Percentiles rank a stretch among this genome's conserved stretches.
phyloP scores from a whole-genome alignment of 768 basidiomycete species.

The Sarcodon sp. region DNA sequence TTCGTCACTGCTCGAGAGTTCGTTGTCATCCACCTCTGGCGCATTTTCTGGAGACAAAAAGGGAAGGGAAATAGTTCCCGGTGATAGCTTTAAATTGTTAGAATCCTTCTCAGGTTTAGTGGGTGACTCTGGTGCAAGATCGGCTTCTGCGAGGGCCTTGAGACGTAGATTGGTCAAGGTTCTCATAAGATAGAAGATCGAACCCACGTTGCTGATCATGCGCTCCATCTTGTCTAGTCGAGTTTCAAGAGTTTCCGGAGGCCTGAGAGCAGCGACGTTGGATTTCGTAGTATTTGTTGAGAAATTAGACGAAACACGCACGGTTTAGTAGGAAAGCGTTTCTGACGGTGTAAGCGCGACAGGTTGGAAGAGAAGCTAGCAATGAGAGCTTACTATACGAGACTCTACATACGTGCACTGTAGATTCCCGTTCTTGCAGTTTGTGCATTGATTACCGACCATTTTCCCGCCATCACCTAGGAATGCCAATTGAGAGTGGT shows the following conservation, averaged over 20 bases:
- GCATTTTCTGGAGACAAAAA: background rate
- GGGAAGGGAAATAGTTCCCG: background rate
- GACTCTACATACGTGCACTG: background rate
- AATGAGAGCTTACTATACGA: background rate
- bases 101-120: background rate
- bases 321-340: background rate
- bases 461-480: background rate
- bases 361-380: background rate
- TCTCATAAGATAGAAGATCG: background rate
- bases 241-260: constrained; percentile 4
- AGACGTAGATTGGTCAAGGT: background rate
- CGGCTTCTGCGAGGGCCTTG: constrained; percentile 1
- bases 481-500: too few relatives aligned
- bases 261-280: background rate
- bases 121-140: background rate
- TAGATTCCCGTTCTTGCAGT: background rate
- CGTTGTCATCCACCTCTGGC: background rate
- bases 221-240: constrained; percentile 6
- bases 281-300: background rate
- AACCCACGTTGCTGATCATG: constrained; percentile 3
- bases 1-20: constrained; percentile 6
- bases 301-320: background rate
- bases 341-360: background rate
- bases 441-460: background rate
- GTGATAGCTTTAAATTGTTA: background rate